Percentiles rank a stretch among this genome's conserved stretches.
Conservation (phyloP, 2,329 filamentous ascomycete genomes). For the Sordariomycetes sp. region DNA sequence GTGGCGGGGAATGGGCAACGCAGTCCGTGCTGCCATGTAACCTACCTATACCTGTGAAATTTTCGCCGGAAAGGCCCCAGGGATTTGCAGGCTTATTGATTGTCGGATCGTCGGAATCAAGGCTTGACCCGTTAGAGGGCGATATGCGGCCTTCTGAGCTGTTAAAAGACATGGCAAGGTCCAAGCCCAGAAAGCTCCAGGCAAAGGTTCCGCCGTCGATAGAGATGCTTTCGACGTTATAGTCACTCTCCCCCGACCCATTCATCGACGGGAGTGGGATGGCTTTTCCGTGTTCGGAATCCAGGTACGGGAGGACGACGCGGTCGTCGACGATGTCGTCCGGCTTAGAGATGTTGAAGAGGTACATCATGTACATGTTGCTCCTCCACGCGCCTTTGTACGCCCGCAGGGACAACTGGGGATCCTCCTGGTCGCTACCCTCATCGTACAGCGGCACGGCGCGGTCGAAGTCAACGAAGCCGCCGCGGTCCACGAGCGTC, state of each 20-base stretch:
- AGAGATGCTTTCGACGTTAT: background rate
- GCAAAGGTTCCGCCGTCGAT: background rate
- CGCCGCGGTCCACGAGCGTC: conserved; percentile 26
- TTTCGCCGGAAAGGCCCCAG: background rate
- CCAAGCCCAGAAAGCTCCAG: background rate
- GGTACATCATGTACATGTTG: conserved; percentile 25
- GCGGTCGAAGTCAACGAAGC: conserved; percentile 26
- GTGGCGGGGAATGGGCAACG: too few relatives aligned
- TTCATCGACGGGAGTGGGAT: conserved; percentile 15
- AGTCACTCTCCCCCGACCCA: background rate
- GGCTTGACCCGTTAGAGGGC: background rate
- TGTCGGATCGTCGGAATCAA: background rate
- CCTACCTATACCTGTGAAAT: background rate
- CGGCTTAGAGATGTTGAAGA: conserved; percentile 23
- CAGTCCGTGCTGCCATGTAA: background rate
- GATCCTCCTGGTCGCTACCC: conserved; percentile 3
- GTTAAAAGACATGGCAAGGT: background rate
- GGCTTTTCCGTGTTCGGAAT: conserved; percentile 20
- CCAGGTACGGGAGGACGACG: conserved; percentile 20
- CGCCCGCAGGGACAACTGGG: conserved; percentile 23
- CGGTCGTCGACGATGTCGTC: background rate
- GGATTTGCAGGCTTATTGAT: background rate
- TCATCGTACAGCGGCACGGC: conserved; percentile 9
- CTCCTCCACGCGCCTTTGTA: conserved; percentile 29
- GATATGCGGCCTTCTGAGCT: too few relatives aligned